Conservation (phyloP, 371 early-diverging fungal species). For the Rhizopus delemar region DNA sequence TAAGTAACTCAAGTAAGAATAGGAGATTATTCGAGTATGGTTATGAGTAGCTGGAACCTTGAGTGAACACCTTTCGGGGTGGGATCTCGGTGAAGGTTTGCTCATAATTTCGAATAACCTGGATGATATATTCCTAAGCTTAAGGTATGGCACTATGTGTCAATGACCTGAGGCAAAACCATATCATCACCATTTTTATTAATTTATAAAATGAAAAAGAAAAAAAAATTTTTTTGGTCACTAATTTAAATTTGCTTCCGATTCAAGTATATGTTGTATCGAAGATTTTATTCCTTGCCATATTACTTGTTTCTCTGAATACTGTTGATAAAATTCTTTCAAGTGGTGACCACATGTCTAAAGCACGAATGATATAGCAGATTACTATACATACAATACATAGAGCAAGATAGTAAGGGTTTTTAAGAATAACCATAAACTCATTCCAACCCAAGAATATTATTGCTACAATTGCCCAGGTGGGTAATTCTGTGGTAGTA, state of each 20-base stretch:
- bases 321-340: conserved; percentile 50
- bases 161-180: conserved; percentile 44
- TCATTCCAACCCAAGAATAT: conserved; percentile 93
- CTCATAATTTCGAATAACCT: conserved; percentile 25
- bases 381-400: conserved; percentile 47
- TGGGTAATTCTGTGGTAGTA: conserved; percentile 84
- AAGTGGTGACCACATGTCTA: conserved; percentile 71
- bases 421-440: conserved; percentile 77
- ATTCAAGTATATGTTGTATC: conserved; percentile 8
- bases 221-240: background rate
- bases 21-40: conserved; percentile 26
- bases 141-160: conserved; percentile 40
- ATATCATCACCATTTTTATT: conserved; percentile 35
- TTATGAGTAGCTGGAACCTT: conserved; percentile 18
- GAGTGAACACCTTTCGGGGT: conserved; percentile 21
- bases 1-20: conserved; percentile 30
- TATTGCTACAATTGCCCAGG: conserved; percentile 81
- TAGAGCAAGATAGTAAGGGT: conserved; percentile 78
- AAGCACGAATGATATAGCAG: conserved; percentile 62
- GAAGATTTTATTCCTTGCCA: conserved; percentile 33
- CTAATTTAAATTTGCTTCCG: background rate
- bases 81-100: conserved; percentile 22
- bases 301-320: conserved; percentile 43
- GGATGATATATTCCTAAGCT: conserved; percentile 51
- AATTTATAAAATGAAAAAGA: conserved; percentile 24